Evolutionary conservation across 768 basidiomycete genomes (phyloP).

Genomic region (Lenzites betulinus): DNA sequence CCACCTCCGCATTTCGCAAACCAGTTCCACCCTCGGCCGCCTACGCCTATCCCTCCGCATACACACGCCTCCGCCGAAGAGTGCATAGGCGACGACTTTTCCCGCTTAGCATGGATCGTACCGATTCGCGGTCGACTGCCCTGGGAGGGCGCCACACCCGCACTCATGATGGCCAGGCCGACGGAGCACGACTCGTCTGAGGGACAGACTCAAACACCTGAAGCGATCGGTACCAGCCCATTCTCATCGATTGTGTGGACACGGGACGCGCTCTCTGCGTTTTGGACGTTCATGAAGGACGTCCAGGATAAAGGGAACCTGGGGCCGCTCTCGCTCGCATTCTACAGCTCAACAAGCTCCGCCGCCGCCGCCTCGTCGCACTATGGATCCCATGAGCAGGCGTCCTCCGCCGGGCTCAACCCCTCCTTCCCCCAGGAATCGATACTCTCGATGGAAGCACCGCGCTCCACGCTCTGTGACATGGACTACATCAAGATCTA

Average conservation of each 20-base stretch:
- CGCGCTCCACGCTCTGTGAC: not conserved
- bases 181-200: not conserved
- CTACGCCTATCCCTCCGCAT: conserved; percentile 13
- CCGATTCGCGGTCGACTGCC: conserved; percentile 21
- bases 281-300: conserved; percentile 20
- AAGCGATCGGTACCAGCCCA: not conserved
- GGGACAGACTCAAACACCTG: not conserved
- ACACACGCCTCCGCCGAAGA: not conserved
- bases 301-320: conserved; percentile 9
- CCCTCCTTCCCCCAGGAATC: not conserved
- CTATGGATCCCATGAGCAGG: conserved; percentile 12
- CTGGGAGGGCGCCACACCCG: conserved; percentile 18
- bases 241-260: conserved; percentile 17
- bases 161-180: not conserved
- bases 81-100: not conserved
- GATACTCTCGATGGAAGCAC: not conserved
- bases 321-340: conserved; percentile 23
- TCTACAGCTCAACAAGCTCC: not conserved
- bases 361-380: not conserved
- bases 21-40: not conserved
- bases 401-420: not conserved
- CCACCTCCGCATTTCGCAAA: not conserved
- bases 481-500: conserved; percentile 22
- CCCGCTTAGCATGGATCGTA: conserved; percentile 21
- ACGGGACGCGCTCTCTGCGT: conserved; percentile 1